Base-by-base conservation (phyloP, 768 basidiomycete genomes). In the Agrocybe pediades region DNA sequence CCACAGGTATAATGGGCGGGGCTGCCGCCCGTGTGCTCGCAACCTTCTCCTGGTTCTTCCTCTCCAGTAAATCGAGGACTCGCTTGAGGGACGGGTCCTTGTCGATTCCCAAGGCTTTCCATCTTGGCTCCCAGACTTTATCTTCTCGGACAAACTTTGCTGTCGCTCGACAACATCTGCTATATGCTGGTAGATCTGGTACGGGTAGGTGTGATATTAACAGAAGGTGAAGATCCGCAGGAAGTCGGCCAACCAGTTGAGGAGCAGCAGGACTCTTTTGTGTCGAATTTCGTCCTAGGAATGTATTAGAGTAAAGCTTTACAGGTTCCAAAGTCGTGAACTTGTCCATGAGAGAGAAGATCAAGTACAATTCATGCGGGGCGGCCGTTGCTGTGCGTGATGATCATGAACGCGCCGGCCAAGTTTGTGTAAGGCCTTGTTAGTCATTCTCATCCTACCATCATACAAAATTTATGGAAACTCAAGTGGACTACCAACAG, bases 281-380 rank as follows among this genome's bases (percentile, higher is more conserved):
- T 26, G 41, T 60, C 41, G 57, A 56, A 9, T 57, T 56, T 44
- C 65, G 62, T 8, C 67, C 63, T 15, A 71, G 51, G 9, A 72
- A 53, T 36, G 52, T 49, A 2, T 57, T 53, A 3, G 67, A 57
- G 64, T 86, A 79, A 16, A 88, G 71, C 49, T 77, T 82, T 20
- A 82, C 81, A 2, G 93, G 92, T 65, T 93, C 88, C 36, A 95
- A 82, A 0, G 90, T 81, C n/a, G 84, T 77, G 71, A 95, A 95
- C 70, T 90, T 90, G 74, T 95, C 87, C 91, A 92, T 90, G 24
- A 36, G n/a, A n/a, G n/a, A n/a, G n/a, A n/a, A n/a, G n/a, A n/a
- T n/a, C n/a, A n/a, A n/a, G n/a, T n/a, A n/a, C n/a, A n/a, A n/a
- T n/a, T n/a, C n/a, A n/a, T 39, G 24, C 43, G 44, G 27, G 40